A percentile compares a stretch with the other conserved stretches of the same genome.
Evolutionary conservation across 1,284 basidiomycete species (phyloP).

Genomic region (Rhodotorula sp.): DNA sequence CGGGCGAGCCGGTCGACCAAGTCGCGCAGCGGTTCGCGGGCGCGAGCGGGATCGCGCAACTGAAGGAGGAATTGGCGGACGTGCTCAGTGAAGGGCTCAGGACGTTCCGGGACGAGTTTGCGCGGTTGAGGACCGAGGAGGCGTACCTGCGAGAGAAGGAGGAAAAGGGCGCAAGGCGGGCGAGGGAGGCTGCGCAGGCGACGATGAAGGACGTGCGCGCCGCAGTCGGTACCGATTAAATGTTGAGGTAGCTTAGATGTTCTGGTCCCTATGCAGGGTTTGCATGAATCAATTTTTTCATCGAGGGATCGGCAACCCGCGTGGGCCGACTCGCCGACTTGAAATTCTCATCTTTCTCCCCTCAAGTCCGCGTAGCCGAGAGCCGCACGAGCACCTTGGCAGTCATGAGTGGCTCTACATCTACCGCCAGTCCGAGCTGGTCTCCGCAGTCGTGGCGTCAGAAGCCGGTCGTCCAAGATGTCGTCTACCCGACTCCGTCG

Average conservation of each 20-base stretch:
- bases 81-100: slow-evolving; percentile 69
- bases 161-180: slow-evolving; percentile 62
- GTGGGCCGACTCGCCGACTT: not conserved
- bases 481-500: slow-evolving; percentile 27
- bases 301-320: not conserved
- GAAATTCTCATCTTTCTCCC: not conserved
- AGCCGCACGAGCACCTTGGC: too few species aligned
- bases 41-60: slow-evolving; percentile 60
- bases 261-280: too few species aligned
- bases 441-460: slow-evolving; percentile 61
- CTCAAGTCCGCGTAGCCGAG: too few species aligned
- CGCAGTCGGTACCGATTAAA: slow-evolving; percentile 57
- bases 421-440: slow-evolving; percentile 48
- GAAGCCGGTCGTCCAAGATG: slow-evolving; percentile 65
- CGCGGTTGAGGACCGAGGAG: slow-evolving; percentile 61
- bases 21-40: slow-evolving; percentile 58
- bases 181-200: slow-evolving; percentile 59
- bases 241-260: too few species aligned
- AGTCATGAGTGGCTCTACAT: not conserved
- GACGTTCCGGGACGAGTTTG: slow-evolving; percentile 68
- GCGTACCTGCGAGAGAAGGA: slow-evolving; percentile 66
- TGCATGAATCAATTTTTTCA: not conserved
- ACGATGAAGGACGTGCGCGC: slow-evolving; percentile 69
- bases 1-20: slow-evolving; percentile 55
- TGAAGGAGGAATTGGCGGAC: slow-evolving; percentile 73